phyloP scores from a whole-genome alignment of 2,329 filamentous ascomycete genomes.

The Hypoxylon sp. region DNA sequence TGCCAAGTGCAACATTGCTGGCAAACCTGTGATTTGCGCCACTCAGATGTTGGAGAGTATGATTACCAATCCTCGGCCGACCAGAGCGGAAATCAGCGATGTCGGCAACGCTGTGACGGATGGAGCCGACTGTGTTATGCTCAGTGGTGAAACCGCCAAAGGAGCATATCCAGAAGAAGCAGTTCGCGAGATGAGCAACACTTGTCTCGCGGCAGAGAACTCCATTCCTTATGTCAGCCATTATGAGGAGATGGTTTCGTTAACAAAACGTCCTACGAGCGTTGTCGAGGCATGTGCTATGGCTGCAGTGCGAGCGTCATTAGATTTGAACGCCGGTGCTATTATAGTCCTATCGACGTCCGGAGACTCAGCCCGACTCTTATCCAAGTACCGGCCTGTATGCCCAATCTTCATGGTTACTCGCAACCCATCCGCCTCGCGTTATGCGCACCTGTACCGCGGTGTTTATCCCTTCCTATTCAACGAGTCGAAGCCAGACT shows the following conservation, averaged over 20 bases:
- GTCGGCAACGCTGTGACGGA: conserved; percentile 98
- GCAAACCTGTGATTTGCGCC: conserved; percentile 98
- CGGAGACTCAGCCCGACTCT: conserved; percentile 91
- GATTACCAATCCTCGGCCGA: conserved; percentile 99
- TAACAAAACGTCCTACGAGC: conserved; percentile 85
- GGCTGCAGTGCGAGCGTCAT: conserved; percentile 93
- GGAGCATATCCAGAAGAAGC: conserved; percentile 93
- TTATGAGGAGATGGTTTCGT: conserved; percentile 92
- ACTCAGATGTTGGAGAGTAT: conserved; percentile 99
- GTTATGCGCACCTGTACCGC: conserved; percentile 96
- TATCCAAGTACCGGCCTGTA: conserved; percentile 98
- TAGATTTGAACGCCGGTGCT: conserved; percentile 95
- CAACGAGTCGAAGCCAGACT: conserved; percentile 94
- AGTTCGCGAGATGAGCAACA: conserved; percentile 98
- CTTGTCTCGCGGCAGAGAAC: conserved; percentile 95
- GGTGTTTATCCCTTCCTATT: conserved; percentile 99
- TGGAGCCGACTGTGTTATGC: conserved; percentile 99
- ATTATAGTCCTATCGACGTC: conserved; percentile 97
- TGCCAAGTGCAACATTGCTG: conserved; percentile 99
- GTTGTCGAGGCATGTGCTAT: conserved; percentile 96
- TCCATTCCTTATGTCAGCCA: conserved; percentile 97
- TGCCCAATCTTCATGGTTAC: conserved; percentile 99
- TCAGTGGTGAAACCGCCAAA: conserved; percentile 99
- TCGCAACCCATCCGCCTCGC: conserved; percentile 83
- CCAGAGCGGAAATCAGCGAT: conserved; percentile 97